Evolutionary conservation across 768 basidiomycete species (phyloP).

Genomic region (Coprinellus micaceus): DNA sequence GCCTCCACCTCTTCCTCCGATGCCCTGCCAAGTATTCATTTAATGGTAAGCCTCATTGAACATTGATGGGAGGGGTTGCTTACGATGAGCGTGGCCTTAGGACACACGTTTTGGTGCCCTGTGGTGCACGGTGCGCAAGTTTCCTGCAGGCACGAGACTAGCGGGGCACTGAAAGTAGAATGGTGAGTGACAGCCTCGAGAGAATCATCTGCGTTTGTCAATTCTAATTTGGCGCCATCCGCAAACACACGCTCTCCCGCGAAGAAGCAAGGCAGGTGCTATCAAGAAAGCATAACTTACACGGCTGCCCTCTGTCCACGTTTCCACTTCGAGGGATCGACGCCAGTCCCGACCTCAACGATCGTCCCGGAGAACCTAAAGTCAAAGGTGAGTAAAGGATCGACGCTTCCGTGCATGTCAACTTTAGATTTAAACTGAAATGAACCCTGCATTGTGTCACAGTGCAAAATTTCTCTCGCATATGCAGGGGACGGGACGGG

Average conservation of each 20-base stretch:
- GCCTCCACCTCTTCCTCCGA: constrained; percentile 39
- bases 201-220: background rate
- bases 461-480: background rate
- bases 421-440: background rate
- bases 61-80: constrained; percentile 10
- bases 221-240: background rate
- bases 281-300: constrained; percentile 14
- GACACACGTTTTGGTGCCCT: constrained; percentile 33
- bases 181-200: background rate
- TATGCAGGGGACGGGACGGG: too few species aligned
- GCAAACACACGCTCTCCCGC: background rate
- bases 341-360: constrained; percentile 29
- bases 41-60: background rate
- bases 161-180: constrained; percentile 32
- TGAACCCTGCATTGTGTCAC: background rate
- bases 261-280: constrained; percentile 4
- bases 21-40: constrained; percentile 24
- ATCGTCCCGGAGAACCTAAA: constrained; percentile 34
- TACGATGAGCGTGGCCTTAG: constrained; percentile 31
- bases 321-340: constrained; percentile 30
- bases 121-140: constrained; percentile 31
- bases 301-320: constrained; percentile 32
- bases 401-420: background rate
- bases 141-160: constrained; percentile 36
- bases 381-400: background rate